These are phyloP conservation scores for Boletus tomentosulus DNA, from an alignment of 768 basidiomycete genomes.

Conservation along the genomic window DNA sequence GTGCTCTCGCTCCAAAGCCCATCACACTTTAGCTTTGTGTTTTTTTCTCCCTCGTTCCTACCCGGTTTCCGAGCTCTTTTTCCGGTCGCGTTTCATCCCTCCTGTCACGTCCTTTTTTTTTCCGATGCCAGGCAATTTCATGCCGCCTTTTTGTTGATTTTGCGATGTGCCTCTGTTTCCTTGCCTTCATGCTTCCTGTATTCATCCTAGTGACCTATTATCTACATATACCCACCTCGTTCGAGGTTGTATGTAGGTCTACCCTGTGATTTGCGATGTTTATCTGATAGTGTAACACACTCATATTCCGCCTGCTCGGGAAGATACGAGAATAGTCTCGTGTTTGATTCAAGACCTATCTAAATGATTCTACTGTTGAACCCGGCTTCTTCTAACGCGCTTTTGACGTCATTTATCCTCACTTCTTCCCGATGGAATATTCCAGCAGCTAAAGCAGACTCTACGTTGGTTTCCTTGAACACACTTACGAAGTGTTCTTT, in stretches of 20 bases:
- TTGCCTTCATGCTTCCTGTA: conserved; percentile 28
- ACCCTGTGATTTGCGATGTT: conserved; percentile 18
- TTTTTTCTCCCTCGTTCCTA: conserved; percentile 4
- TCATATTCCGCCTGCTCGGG: conserved; percentile 8
- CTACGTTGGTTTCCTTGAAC: conserved; percentile 73
- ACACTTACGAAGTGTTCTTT: conserved; percentile 83
- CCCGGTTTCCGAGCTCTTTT: conserved; percentile 5
- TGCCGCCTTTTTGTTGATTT: conserved; percentile 3
- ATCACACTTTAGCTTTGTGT: conserved; percentile 4
- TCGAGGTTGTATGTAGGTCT: conserved; percentile 34
- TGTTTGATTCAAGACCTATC: background rate
- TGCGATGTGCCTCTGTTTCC: conserved; percentile 7
- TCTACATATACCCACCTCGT: conserved; percentile 31
- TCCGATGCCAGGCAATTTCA: conserved; percentile 2
- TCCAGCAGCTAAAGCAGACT: conserved; percentile 93
- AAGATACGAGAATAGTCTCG: background rate
- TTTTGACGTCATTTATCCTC: conserved; percentile 76
- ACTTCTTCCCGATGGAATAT: conserved; percentile 95
- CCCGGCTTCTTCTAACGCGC: conserved; percentile 39
- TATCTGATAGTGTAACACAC: conserved; percentile 31
- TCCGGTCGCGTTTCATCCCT: conserved; percentile 2
- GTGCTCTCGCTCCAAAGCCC: conserved; percentile 1
- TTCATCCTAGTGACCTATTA: conserved; percentile 27
- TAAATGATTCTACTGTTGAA: conserved; percentile 45
- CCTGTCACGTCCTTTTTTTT: background rate